A percentile compares a stretch with the other conserved stretches of the same genome.
These are phyloP conservation scores for Eucalyptus polybractea DNA, from an alignment of 345 rosid genomes.

Conservation along the genomic window DNA sequence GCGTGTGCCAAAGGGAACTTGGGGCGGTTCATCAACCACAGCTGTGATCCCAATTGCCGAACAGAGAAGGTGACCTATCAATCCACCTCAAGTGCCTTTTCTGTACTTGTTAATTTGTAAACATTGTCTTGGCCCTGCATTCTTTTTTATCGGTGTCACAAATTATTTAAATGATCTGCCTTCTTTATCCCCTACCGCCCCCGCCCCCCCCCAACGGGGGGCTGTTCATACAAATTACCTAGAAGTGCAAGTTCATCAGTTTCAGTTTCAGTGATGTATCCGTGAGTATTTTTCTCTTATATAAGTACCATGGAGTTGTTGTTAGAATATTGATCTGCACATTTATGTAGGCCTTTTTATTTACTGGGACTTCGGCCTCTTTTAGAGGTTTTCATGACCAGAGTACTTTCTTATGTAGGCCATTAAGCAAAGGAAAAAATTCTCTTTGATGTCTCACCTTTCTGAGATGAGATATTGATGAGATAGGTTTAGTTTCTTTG, in stretches of 20 bases:
- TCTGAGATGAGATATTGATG: background rate
- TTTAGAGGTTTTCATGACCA: background rate
- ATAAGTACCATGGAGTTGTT: background rate
- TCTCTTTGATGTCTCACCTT: background rate
- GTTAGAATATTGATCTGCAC: background rate
- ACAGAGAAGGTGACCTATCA: conserved; percentile 73
- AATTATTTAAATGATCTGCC: background rate
- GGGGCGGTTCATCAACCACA: conserved; percentile 98
- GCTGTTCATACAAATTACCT: background rate
- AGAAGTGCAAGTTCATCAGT: background rate
- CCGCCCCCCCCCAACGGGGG: background rate
- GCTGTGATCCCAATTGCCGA: conserved; percentile 98
- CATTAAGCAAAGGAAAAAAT: background rate
- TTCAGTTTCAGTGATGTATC: background rate
- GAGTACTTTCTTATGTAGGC: background rate
- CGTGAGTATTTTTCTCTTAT: background rate
- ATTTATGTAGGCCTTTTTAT: background rate
- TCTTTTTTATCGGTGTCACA: background rate
- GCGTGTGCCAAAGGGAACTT: conserved; percentile 93
- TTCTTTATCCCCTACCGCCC: background rate
- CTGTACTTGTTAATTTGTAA: background rate
- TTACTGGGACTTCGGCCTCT: background rate
- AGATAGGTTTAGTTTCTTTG: background rate
- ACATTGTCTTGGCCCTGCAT: background rate
- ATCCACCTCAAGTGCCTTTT: background rate